Base-by-base conservation (phyloP, 192 early-diverging fungal genomes). In the Coemansia sp. region DNA sequence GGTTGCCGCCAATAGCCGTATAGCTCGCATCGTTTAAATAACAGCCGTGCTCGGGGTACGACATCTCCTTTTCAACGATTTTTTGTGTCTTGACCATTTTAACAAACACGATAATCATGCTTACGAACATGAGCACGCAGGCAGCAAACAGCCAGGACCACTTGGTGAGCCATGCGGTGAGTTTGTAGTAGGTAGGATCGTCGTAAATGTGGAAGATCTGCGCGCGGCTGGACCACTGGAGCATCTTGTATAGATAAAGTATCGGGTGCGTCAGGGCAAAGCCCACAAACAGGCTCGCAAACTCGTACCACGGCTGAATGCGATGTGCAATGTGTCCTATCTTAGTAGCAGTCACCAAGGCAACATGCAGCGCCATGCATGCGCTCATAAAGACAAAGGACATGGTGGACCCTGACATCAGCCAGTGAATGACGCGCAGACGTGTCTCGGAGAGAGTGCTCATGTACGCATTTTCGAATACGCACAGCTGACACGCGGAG, bases 371-470 rank as follows among this genome's bases (percentile, higher is more conserved):
- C 6, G 67, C 67, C n/a, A 70, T 44, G 26, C 68, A 70, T 11
- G 34, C 63, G 21, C 57, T 61, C 41, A 76, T 64, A 38, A 67
- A 67, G 1, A 59, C 68, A 43, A 70, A 63, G 1, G 74, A 67
- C 26, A 76, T 39, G 1, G 61, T 60, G 22, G 68, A 63, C 15
- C 53, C 74, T 1, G 67, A 66, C 74, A 76, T 76, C 8, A 76
- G 42, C 74, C 74, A 76, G 57, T 76, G 60, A 22, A 76, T 76
- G 7, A 67, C 53, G 26, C 74, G 67, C 17, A 76, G 64, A 32
- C 62, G 41, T 14, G 43, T 70, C 18, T 70, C 64, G 14, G 74
- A 40, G 18, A 61, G 64, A 11, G 55, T 36, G 33, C 53, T 60
- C 74, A 76, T 76, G 14, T 56, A 70, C 22, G 37, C 53, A 36